phyloP scores from a whole-genome alignment of 2,329 filamentous ascomycete genomes.

The Paracoccidioides brasiliensis region DNA sequence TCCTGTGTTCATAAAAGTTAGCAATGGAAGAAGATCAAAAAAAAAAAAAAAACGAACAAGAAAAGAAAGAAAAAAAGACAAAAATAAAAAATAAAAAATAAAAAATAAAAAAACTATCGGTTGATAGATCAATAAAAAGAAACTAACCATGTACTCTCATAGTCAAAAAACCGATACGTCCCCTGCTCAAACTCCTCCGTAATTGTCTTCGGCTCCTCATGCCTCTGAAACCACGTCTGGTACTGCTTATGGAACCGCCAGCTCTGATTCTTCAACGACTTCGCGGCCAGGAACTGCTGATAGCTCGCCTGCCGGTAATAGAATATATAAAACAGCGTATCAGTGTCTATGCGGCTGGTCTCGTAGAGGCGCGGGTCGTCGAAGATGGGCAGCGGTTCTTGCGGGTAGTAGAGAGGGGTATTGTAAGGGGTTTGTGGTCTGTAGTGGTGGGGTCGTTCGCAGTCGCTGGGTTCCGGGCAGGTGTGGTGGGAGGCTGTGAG shows the following conservation, averaged over 20 bases:
- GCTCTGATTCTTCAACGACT: conserved; percentile 94
- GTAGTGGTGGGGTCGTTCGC: conserved; percentile 72
- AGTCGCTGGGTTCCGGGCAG: conserved; percentile 63
- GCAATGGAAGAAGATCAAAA: conserved; percentile 2
- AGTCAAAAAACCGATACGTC: conserved; percentile 98
- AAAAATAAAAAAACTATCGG: conserved; percentile 4
- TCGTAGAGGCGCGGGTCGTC: conserved; percentile 79
- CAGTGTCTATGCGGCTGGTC: conserved; percentile 67
- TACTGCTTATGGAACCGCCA: conserved; percentile 99
- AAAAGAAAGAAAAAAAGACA: conserved; percentile 5
- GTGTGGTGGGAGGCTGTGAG: conserved; percentile 60
- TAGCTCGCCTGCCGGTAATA: conserved; percentile 97
- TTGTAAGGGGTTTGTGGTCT: conserved; percentile 69
- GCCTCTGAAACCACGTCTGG: conserved; percentile 97
- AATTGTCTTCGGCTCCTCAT: conserved; percentile 96
- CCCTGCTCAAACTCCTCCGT: conserved; percentile 98
- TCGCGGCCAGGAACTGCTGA: conserved; percentile 89
- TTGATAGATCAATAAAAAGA: conserved; percentile 4
- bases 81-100: conserved; percentile 3
- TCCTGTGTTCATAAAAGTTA: conserved; percentile 45
- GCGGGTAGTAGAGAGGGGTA: conserved; percentile 73
- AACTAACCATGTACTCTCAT: conserved; percentile 92
- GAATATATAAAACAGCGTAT: conserved; percentile 96
- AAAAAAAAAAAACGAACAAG: conserved; percentile 4
- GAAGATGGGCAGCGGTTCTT: conserved; percentile 81